Evolutionary conservation across 2,329 filamentous ascomycete species (phyloP).

Genomic region (Pestalotiopsis fici): DNA sequence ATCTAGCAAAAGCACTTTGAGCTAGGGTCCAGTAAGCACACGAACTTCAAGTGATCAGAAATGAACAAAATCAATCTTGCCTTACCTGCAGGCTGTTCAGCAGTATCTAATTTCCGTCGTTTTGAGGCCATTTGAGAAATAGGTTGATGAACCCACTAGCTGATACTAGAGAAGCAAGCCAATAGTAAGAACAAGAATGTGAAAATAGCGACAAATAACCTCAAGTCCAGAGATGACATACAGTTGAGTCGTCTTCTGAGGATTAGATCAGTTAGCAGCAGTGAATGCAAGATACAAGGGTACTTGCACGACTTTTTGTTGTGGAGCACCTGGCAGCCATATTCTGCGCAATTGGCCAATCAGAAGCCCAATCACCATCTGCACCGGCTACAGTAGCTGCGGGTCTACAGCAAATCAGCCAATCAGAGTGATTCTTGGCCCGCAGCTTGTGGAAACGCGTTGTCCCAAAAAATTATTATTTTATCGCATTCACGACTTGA

Average conservation of each 20-base stretch:
- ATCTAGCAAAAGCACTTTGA: conserved; percentile 46
- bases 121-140: conserved; percentile 35
- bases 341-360: not conserved
- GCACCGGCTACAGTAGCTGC: not conserved
- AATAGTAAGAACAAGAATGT: not conserved
- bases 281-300: not conserved
- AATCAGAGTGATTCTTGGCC: not conserved
- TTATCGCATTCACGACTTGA: not conserved
- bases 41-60: not conserved
- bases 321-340: not conserved
- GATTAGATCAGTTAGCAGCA: not conserved
- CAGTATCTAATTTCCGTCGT: conserved; percentile 41
- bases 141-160: not conserved
- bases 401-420: not conserved
- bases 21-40: conserved; percentile 23
- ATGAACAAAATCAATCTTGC: conserved; percentile 3
- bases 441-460: not conserved
- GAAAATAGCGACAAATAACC: not conserved
- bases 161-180: not conserved
- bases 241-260: no score
- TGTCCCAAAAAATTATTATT: conserved; percentile 12
- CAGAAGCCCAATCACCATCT: not conserved
- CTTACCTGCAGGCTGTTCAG: conserved; percentile 35
- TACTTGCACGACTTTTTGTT: not conserved
- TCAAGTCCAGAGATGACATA: not conserved